Conservation (phyloP, 306 rosid genomes). For the Comarum palustre region DNA sequence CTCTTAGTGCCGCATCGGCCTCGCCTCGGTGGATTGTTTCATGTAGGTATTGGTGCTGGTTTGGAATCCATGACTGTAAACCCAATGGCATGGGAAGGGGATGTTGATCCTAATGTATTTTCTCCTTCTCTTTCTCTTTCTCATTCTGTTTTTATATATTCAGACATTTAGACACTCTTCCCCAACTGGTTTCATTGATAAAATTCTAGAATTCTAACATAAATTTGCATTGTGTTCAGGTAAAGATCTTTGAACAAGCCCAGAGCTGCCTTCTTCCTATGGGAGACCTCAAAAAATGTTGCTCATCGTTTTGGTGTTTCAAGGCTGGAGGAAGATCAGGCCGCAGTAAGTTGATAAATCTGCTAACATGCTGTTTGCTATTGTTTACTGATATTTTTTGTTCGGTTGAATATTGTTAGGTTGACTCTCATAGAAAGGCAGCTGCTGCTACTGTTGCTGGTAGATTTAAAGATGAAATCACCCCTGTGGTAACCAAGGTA, state of each 20-base stretch:
- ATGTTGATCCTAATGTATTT: constrained; percentile 86
- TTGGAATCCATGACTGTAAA: constrained; percentile 81
- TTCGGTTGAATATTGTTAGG: constrained; percentile 41
- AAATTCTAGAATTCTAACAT: constrained; percentile 17
- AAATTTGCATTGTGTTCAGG: constrained; percentile 39
- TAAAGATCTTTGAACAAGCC: constrained; percentile 65
- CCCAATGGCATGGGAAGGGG: constrained; percentile 91
- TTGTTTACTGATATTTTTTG: constrained; percentile 7
- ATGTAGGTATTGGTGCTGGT: constrained; percentile 89
- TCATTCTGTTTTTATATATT: not conserved
- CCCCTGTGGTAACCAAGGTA: constrained; percentile 87
- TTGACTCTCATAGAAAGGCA: constrained; percentile 90
- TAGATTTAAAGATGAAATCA: constrained; percentile 83
- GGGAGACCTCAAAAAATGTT: constrained; percentile 94
- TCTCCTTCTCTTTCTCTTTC: constrained; percentile 15
- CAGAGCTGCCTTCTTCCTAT: constrained; percentile 89
- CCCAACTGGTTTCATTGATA: constrained; percentile 15
- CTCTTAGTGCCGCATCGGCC: too few relatives aligned
- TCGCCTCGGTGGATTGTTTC: constrained; percentile 18
- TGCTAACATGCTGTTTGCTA: constrained; percentile 2
- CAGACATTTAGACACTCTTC: not conserved
- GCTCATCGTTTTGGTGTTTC: constrained; percentile 80
- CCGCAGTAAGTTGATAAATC: constrained; percentile 68
- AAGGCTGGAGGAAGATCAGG: constrained; percentile 82
- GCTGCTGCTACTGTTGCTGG: constrained; percentile 94